Percentiles rank a stretch among this genome's conserved stretches.
These are phyloP conservation scores for Rosa persica DNA, from an alignment of 306 rosid species.

Conservation along the genomic window DNA sequence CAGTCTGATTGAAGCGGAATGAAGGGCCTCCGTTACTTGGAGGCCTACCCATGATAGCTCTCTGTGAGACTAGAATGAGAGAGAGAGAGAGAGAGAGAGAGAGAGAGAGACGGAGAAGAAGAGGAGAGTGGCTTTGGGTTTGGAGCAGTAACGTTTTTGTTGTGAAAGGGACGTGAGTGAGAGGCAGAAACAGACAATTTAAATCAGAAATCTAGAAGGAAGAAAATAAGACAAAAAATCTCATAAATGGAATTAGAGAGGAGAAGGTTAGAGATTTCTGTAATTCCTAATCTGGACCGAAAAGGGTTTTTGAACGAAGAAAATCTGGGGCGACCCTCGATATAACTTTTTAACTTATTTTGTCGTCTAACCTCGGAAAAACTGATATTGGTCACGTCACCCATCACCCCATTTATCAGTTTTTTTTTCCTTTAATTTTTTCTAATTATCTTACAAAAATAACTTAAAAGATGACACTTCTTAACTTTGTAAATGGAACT, in stretches of 20 bases:
- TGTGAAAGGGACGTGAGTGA: background rate
- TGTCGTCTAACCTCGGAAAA: background rate
- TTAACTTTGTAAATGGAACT: too few relatives aligned
- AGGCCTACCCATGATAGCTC: conserved; percentile 78
- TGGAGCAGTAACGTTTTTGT: background rate
- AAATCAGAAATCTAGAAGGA: background rate
- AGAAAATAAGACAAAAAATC: background rate
- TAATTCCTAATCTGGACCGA: background rate
- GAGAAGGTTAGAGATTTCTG: background rate
- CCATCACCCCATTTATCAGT: too few relatives aligned
- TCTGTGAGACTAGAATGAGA: background rate
- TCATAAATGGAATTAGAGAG: background rate
- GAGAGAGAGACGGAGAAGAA: background rate
- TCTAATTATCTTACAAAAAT: too few relatives aligned
- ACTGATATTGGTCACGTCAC: background rate
- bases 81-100: background rate
- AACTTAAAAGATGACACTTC: too few relatives aligned
- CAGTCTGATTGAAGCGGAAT: conserved; percentile 76
- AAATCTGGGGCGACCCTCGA: background rate
- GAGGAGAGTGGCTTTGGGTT: background rate
- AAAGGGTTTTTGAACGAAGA: background rate
- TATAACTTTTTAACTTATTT: background rate
- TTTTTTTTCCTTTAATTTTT: too few relatives aligned
- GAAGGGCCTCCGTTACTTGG: conserved; percentile 97
- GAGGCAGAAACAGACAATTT: background rate